phyloP scores from a whole-genome alignment of 129 eudicot species.

The Artemisia tridentata region DNA sequence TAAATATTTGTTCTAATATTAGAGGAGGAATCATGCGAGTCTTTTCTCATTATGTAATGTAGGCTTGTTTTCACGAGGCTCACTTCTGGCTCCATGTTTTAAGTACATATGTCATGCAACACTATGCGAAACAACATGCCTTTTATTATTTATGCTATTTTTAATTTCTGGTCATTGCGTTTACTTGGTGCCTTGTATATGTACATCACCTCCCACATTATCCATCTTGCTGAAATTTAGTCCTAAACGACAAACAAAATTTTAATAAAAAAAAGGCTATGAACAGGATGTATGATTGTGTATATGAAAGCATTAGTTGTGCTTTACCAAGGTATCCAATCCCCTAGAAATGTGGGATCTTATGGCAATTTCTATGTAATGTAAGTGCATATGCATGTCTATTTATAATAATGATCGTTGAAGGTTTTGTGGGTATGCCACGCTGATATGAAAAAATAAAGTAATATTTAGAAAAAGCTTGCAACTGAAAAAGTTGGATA shows the following conservation, averaged over 20 bases:
- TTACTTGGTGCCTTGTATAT: not conserved
- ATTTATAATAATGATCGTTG: not conserved
- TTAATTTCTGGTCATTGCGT: too few species aligned
- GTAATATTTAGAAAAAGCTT: not conserved
- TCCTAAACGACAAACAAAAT: conserved; percentile 2
- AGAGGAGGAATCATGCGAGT: not conserved
- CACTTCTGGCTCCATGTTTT: too few species aligned
- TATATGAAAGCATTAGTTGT: not conserved
- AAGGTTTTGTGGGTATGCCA: conserved; percentile 9
- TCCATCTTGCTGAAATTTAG: conserved; percentile 15
- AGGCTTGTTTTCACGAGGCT: too few species aligned
- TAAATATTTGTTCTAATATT: too few species aligned
- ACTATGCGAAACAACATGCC: not conserved
- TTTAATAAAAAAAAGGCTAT: not conserved
- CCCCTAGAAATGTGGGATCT: not conserved
- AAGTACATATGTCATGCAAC: not conserved
- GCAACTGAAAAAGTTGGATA: not conserved
- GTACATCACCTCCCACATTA: not conserved
- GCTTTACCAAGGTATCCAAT: not conserved
- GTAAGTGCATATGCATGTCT: not conserved
- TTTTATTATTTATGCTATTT: not conserved
- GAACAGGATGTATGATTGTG: conserved; percentile 6
- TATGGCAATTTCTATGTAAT: not conserved
- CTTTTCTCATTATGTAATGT: too few species aligned
- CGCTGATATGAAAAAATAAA: not conserved